These are phyloP conservation scores for Cyberlindnera sargentensis DNA, from an alignment of 805 yeast genomes.

Conservation along the genomic window DNA sequence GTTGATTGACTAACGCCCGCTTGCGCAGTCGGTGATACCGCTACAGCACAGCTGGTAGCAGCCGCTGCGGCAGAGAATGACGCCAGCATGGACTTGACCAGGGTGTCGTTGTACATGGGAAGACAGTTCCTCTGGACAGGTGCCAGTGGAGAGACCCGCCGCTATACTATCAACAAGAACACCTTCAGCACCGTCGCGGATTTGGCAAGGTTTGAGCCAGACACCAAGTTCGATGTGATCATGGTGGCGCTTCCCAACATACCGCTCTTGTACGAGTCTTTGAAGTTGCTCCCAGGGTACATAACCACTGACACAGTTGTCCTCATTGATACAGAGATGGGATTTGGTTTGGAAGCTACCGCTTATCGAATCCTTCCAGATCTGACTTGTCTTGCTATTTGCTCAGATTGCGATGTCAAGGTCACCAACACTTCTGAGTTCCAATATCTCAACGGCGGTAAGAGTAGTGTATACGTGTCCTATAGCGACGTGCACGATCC, in stretches of 20 bases:
- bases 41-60: constrained; percentile 8
- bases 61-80: constrained; percentile 1
- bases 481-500: background rate
- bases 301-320: constrained; percentile 3
- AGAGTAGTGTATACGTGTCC: background rate
- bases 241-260: constrained; percentile 9
- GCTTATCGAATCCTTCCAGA: background rate
- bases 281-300: background rate
- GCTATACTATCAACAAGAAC: background rate
- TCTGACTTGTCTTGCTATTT: background rate
- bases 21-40: constrained; percentile 14
- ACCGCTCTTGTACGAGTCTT: constrained; percentile 3
- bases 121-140: background rate
- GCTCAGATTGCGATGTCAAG: constrained; percentile 1
- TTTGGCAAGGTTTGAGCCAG: background rate
- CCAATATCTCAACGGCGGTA: too few relatives aligned
- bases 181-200: constrained; percentile 1
- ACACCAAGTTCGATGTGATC: constrained; percentile 5
- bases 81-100: background rate
- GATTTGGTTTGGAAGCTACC: background rate
- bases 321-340: constrained; percentile 10
- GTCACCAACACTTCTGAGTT: background rate
- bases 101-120: constrained; percentile 2
- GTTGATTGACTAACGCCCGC: too few relatives aligned
- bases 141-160: background rate